These are phyloP conservation scores for Phytopythium mirpurense DNA, from an alignment of 352 stramenopile species.

Conservation along the genomic window DNA sequence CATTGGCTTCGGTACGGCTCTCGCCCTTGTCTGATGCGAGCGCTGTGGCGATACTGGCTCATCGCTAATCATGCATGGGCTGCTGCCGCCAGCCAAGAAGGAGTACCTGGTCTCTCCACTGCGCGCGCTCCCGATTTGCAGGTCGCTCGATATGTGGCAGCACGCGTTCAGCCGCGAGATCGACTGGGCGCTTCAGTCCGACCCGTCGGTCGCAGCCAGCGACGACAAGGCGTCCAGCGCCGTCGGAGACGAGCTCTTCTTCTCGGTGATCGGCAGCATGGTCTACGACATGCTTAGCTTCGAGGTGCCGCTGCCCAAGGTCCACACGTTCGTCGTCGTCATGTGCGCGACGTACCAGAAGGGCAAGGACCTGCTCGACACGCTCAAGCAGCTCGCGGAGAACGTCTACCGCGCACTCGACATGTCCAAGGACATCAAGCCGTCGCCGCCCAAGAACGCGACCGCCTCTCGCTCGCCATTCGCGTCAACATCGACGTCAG, in stretches of 20 bases:
- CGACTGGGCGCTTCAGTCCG: constrained; percentile 37
- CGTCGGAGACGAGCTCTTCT: constrained; percentile 73
- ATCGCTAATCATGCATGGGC: no score
- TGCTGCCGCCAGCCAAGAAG: constrained; percentile 78
- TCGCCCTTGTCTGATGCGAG: not conserved
- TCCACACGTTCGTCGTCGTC: constrained; percentile 71
- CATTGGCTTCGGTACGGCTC: constrained; percentile 58
- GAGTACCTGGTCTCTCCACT: constrained; percentile 72
- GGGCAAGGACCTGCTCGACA: constrained; percentile 54
- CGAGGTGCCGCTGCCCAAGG: constrained; percentile 63
- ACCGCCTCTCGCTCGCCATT: not conserved
- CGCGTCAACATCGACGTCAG: not conserved
- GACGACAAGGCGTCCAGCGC: constrained; percentile 25
- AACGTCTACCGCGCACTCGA: constrained; percentile 77
- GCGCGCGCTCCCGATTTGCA: constrained; percentile 57
- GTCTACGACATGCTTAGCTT: constrained; percentile 87
- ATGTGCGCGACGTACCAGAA: constrained; percentile 86
- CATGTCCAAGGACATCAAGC: constrained; percentile 66
- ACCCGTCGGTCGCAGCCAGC: constrained; percentile 17
- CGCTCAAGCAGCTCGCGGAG: constrained; percentile 72
- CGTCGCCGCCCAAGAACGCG: constrained; percentile 21
- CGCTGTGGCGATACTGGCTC: no score
- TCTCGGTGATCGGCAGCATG: constrained; percentile 74
- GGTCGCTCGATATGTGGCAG: constrained; percentile 82
- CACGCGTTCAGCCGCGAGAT: constrained; percentile 80